phyloP scores from a whole-genome alignment of 2,329 filamentous ascomycete genomes.

The Fusarium verrucosum region DNA sequence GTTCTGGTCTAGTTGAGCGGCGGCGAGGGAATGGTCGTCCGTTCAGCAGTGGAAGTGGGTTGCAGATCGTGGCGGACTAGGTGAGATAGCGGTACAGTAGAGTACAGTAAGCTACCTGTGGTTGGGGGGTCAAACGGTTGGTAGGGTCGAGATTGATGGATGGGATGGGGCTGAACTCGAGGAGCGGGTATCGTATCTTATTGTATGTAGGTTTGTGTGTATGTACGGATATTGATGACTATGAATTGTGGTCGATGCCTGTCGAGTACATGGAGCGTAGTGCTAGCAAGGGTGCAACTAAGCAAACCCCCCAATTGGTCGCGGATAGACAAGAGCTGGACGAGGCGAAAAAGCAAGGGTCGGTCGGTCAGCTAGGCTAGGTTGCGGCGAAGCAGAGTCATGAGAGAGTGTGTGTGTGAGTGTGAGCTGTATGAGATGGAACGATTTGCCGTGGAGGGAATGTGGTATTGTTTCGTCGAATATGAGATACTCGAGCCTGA shows the following conservation, averaged over 20 bases:
- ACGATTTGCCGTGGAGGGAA: constrained; percentile 3
- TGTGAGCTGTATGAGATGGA: constrained; percentile 1
- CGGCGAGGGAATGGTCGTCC: not conserved
- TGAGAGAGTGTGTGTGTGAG: not conserved
- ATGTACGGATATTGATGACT: no score
- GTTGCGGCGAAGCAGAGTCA: constrained; percentile 16
- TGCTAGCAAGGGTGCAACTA: constrained; percentile 20
- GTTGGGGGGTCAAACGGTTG: constrained; percentile 17
- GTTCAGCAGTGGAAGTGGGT: constrained; percentile 20
- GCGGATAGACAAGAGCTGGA: not conserved
- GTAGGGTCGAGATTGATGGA: constrained; percentile 4
- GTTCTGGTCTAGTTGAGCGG: constrained; percentile 3
- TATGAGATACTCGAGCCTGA: constrained; percentile 21
- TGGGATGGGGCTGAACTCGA: not conserved
- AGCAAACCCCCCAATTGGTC: not conserved
- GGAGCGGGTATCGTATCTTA: constrained; percentile 12
- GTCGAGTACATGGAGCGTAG: constrained; percentile 18
- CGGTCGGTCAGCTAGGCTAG: no score
- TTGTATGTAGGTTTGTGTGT: no score
- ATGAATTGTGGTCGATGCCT: constrained; percentile 13
- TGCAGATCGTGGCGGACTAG: constrained; percentile 18
- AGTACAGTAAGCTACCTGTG: not conserved
- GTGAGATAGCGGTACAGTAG: constrained; percentile 16
- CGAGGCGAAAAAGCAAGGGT: constrained; percentile 7
- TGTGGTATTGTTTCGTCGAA: constrained; percentile 8